Percentiles rank a stretch among this genome's conserved stretches.
Conservation (phyloP, 495 filamentous ascomycete species). For the Penicillium lividum region DNA sequence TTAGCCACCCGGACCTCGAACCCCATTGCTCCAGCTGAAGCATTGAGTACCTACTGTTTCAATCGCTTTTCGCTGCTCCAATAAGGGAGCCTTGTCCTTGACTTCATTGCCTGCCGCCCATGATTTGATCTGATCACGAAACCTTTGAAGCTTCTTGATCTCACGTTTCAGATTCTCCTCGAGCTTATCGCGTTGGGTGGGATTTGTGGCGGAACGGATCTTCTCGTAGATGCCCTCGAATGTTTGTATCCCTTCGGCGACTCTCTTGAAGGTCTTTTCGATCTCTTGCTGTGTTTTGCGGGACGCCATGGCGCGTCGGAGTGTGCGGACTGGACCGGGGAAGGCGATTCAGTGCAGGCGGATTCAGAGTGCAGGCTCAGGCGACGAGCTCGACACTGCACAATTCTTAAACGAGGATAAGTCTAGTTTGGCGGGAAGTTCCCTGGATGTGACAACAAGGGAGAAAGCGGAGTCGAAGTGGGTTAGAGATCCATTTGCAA, state of each 20-base stretch:
- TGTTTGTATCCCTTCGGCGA: conserved; percentile 83
- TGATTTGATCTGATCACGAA: conserved; percentile 98
- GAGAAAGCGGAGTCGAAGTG: conserved; percentile 16
- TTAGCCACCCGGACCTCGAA: conserved; percentile 1
- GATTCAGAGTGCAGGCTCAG: conserved; percentile 23
- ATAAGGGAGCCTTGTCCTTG: conserved; percentile 94
- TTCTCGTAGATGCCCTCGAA: conserved; percentile 97
- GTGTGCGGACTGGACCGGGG: conserved; percentile 21
- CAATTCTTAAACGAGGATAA: conserved; percentile 9
- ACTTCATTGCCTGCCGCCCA: conserved; percentile 97
- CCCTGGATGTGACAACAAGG: conserved; percentile 18
- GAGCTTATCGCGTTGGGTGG: conserved; percentile 95
- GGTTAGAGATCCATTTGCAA: conserved; percentile 21
- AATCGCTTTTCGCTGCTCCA: conserved; percentile 92
- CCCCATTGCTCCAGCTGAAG: neutral
- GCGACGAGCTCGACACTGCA: conserved; percentile 14
- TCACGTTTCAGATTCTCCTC: conserved; percentile 97
- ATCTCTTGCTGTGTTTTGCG: conserved; percentile 96
- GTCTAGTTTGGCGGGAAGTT: conserved; percentile 13
- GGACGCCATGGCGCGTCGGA: conserved; percentile 68
- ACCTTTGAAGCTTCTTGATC: conserved; percentile 98
- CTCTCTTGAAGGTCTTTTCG: conserved; percentile 98
- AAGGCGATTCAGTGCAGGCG: conserved; percentile 19
- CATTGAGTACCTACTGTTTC: conserved; percentile 70
- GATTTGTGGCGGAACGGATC: conserved; percentile 84